Evolutionary conservation across 2,329 filamentous ascomycete genomes (phyloP).

Genomic region (Cordyceps cicadae): DNA sequence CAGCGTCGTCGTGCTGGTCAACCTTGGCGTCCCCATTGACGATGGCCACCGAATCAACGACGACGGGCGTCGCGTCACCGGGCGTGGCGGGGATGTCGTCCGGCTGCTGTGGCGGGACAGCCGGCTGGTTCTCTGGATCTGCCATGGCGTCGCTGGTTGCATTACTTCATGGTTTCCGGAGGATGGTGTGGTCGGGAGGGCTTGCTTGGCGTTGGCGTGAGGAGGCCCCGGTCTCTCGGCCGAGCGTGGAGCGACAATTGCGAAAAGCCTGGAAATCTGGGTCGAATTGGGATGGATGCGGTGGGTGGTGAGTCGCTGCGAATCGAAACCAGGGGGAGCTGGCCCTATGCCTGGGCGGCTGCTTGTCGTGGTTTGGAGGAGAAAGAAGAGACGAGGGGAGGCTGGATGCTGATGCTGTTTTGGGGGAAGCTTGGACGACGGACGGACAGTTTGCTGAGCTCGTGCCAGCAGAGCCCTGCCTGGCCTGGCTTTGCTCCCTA

Average conservation of each 20-base stretch:
- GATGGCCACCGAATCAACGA: not conserved
- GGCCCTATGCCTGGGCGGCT: slow-evolving; percentile 4
- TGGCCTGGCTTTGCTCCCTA: too few relatives aligned
- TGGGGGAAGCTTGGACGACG: not conserved
- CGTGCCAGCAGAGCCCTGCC: not conserved
- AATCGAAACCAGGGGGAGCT: not conserved
- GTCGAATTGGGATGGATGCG: not conserved
- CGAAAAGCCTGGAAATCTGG: not conserved
- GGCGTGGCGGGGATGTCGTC: not conserved
- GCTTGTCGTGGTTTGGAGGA: not conserved
- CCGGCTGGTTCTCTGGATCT: slow-evolving; percentile 4
- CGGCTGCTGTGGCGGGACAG: not conserved
- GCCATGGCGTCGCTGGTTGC: slow-evolving; percentile 5
- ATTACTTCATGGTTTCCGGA: slow-evolving; percentile 6
- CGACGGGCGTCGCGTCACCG: not conserved
- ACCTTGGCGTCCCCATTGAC: not conserved
- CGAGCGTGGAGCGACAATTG: not conserved
- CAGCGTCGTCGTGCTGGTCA: slow-evolving; percentile 7
- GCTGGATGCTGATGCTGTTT: not conserved
- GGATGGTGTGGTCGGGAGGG: not conserved
- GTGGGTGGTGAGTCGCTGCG: not conserved
- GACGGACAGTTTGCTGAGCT: not conserved
- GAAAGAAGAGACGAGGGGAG: not conserved
- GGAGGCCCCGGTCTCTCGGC: not conserved
- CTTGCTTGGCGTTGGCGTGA: not conserved